Evolutionary conservation across 2,329 filamentous ascomycete genomes (phyloP).

Genomic region (Fusarium subglutinans): DNA sequence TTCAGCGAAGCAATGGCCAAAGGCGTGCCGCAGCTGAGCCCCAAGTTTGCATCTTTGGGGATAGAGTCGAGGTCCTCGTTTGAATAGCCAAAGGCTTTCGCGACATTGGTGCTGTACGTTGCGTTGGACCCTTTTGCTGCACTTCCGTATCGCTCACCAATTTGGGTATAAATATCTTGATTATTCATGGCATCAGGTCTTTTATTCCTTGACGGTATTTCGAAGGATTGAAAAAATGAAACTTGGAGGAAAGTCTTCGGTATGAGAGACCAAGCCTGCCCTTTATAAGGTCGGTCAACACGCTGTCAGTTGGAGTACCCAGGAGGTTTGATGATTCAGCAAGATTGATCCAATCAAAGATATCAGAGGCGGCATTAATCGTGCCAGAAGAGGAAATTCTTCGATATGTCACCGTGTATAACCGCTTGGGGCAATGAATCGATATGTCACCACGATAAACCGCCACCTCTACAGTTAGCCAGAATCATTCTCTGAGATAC

Average conservation of each 20-base stretch:
- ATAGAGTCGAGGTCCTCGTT: neutral
- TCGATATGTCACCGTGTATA: neutral
- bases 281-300: neutral
- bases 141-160: neutral
- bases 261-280: neutral
- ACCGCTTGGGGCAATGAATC: neutral
- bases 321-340: neutral
- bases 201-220: fast-evolving
- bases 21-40: neutral
- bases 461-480: neutral
- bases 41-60: neutral
- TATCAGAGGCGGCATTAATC: fast-evolving
- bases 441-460: neutral
- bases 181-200: neutral
- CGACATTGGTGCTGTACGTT: neutral
- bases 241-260: neutral
- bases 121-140: neutral
- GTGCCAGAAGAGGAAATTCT: neutral
- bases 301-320: neutral
- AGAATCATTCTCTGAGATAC: neutral
- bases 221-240: neutral
- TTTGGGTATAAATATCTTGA: neutral
- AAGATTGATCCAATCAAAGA: neutral
- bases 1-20: neutral
- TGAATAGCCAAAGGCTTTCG: conserved; percentile 10